Evolutionary conservation across 2,329 filamentous ascomycete genomes (phyloP).

Genomic region (Anthostomella pinea): DNA sequence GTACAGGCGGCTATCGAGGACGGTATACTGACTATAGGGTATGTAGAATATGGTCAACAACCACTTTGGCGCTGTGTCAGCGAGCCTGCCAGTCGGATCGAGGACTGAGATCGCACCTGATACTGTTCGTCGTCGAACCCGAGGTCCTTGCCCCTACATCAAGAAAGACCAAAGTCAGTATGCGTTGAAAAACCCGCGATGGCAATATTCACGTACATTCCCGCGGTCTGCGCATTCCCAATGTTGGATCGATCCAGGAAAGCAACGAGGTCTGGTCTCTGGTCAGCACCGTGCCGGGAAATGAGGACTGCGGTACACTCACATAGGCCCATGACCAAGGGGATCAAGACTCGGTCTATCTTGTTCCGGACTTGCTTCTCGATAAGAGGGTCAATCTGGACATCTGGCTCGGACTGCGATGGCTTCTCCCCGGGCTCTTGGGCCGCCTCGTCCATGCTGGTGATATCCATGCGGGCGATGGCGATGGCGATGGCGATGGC

Average conservation of each 20-base stretch:
- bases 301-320: background rate
- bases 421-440: too few relatives aligned
- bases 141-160: conserved; percentile 29
- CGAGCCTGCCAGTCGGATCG: conserved; percentile 6
- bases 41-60: conserved; percentile 45
- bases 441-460: too few relatives aligned
- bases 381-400: conserved; percentile 27
- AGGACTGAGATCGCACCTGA: conserved; percentile 26
- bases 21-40: conserved; percentile 35
- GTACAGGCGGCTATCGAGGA: too few relatives aligned
- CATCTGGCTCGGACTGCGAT: too few relatives aligned
- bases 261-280: conserved; percentile 30
- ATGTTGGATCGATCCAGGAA: conserved; percentile 41
- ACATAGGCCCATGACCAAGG: conserved; percentile 33
- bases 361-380: conserved; percentile 35
- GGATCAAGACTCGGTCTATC: conserved; percentile 32
- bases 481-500: too few relatives aligned
- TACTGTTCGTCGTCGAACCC: conserved; percentile 37
- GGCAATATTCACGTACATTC: conserved; percentile 27
- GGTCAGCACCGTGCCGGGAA: background rate
- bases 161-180: conserved; percentile 1
- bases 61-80: conserved; percentile 30
- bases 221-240: conserved; percentile 37
- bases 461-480: too few relatives aligned
- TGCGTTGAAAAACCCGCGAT: background rate